Conservation (phyloP, 1,284 basidiomycete species). For the Sporisorium graminicola region DNA sequence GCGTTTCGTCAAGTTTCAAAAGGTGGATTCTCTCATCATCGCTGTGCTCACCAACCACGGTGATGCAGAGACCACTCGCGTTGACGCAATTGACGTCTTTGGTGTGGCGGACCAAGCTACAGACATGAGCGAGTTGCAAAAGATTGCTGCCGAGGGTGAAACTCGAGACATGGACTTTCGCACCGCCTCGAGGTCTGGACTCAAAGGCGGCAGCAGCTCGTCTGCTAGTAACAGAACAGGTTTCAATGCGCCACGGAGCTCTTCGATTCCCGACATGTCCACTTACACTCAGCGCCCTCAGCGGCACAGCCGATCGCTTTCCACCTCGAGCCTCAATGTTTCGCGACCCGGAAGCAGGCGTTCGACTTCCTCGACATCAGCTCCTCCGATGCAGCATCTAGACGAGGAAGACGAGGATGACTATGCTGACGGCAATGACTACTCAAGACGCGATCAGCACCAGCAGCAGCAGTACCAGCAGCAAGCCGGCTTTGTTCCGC, state of each 20-base stretch:
- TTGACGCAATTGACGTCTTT: conserved; percentile 81
- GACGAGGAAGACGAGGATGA: conserved; percentile 36
- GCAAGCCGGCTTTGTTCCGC: conserved; percentile 17
- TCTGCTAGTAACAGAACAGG: background rate
- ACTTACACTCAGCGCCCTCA: conserved; percentile 24
- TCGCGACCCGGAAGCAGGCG: conserved; percentile 23
- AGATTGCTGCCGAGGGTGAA: conserved; percentile 44
- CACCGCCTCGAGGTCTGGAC: conserved; percentile 30
- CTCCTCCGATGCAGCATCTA: conserved; percentile 38
- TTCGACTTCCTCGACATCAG: conserved; percentile 22
- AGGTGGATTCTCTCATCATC: conserved; percentile 76
- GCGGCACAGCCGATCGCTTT: conserved; percentile 37
- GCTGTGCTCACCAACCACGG: conserved; percentile 83
- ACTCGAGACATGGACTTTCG: conserved; percentile 15
- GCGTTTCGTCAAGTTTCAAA: conserved; percentile 83
- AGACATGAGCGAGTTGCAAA: conserved; percentile 55
- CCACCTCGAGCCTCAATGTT: conserved; percentile 36
- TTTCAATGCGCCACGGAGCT: conserved; percentile 25
- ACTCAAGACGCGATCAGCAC: conserved; percentile 5
- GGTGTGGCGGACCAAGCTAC: conserved; percentile 78
- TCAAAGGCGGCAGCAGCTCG: conserved; percentile 77
- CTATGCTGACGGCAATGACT: background rate
- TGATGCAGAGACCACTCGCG: conserved; percentile 79
- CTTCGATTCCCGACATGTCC: conserved; percentile 39
- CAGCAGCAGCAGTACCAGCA: conserved; percentile 6